phyloP scores from a whole-genome alignment of 2,329 filamentous ascomycete genomes.

The Dactylella cylindrospora region DNA sequence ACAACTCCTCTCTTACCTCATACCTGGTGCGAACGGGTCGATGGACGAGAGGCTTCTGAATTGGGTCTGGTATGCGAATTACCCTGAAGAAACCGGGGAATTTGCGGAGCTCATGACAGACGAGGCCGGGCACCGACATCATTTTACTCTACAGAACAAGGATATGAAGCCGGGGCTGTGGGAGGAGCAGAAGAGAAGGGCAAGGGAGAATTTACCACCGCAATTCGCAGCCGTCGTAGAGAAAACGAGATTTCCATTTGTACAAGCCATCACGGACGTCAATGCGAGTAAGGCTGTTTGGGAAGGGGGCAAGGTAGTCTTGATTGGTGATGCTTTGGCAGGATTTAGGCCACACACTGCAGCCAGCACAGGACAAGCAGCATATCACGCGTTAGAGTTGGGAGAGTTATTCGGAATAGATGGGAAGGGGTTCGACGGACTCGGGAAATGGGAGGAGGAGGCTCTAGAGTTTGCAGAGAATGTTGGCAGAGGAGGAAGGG shows the following conservation, averaged over 20 bases:
- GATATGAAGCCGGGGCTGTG: neutral
- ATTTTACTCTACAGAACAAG: neutral
- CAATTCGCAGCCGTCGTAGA: conserved; percentile 54
- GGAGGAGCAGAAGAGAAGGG: neutral
- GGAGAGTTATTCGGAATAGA: too few relatives aligned
- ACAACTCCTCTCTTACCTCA: conserved; percentile 48
- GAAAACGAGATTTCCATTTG: conserved; percentile 54
- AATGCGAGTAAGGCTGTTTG: conserved; percentile 52
- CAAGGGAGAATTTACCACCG: conserved; percentile 54
- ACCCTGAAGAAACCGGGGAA: conserved; percentile 52
- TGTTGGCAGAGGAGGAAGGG: too few relatives aligned
- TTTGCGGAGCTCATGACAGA: conserved; percentile 56
- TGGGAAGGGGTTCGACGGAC: too few relatives aligned
- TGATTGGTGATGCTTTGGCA: conserved; percentile 57
- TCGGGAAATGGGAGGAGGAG: too few relatives aligned
- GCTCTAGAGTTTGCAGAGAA: too few relatives aligned
- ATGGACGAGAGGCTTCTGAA: conserved; percentile 55
- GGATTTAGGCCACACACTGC: conserved; percentile 57
- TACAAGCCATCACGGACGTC: conserved; percentile 56
- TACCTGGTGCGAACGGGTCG: conserved; percentile 51
- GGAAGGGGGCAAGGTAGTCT: conserved; percentile 53
- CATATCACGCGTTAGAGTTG: conserved; percentile 54
- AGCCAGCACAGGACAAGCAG: conserved; percentile 56
- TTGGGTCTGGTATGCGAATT: conserved; percentile 57
- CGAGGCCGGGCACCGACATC: conserved; percentile 52